Evolutionary conservation across 768 basidiomycete species (phyloP).

Genomic region (Dendrothele bispora): DNA sequence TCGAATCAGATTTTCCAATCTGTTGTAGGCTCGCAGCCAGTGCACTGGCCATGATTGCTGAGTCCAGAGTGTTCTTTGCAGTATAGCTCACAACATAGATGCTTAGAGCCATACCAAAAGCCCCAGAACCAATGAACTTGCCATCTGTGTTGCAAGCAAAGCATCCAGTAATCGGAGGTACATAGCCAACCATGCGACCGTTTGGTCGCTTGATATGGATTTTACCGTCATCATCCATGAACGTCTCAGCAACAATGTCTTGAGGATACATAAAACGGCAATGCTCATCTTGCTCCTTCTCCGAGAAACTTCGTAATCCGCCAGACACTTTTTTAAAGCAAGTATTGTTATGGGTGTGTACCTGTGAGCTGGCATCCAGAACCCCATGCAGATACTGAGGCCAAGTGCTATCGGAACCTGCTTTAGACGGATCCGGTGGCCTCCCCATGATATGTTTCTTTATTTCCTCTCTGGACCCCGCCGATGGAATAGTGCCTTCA

Average conservation of each 20-base stretch:
- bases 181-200: not conserved
- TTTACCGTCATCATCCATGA: slow-evolving; percentile 1
- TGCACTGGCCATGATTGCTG: not conserved
- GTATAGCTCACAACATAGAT: slow-evolving; percentile 5
- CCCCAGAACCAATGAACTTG: slow-evolving; percentile 4
- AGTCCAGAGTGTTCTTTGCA: slow-evolving; percentile 2
- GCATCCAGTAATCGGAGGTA: not conserved
- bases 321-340: slow-evolving; percentile 9
- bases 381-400: not conserved
- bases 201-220: not conserved
- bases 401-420: not conserved
- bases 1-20: not conserved
- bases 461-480: too few species aligned
- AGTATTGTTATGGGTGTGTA: slow-evolving; percentile 4
- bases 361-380: not conserved
- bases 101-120: slow-evolving; percentile 4
- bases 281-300: slow-evolving; percentile 8
- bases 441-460: too few species aligned
- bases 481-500: too few species aligned
- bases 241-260: not conserved
- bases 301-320: not conserved
- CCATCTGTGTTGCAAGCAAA: slow-evolving; percentile 5
- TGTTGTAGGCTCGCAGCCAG: not conserved
- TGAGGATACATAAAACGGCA: slow-evolving; percentile 7
- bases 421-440: too few species aligned